phyloP scores from a whole-genome alignment of 2,329 filamentous ascomycete species.

The Colletotrichum navitas region DNA sequence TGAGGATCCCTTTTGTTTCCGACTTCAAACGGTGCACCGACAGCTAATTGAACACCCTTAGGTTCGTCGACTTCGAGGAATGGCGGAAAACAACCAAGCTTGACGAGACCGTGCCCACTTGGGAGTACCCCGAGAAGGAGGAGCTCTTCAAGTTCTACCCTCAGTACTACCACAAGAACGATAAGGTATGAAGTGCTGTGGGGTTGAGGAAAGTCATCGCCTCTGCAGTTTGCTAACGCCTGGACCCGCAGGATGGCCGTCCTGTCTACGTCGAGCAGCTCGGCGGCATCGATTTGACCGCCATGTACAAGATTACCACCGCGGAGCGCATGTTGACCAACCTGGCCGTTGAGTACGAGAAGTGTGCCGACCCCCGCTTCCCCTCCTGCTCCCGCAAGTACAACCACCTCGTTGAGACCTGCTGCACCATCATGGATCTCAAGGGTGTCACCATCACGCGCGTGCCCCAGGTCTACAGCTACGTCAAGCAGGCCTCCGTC shows the following conservation, averaged over 20 bases:
- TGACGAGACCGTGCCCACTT: slow-evolving; percentile 82
- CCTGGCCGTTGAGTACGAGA: slow-evolving; percentile 98
- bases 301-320: slow-evolving; percentile 94
- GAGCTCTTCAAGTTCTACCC: slow-evolving; percentile 92
- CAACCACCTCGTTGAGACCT: slow-evolving; percentile 92
- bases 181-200: slow-evolving; percentile 68
- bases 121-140: slow-evolving; percentile 88
- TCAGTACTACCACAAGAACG: slow-evolving; percentile 98
- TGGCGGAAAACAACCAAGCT: slow-evolving; percentile 92
- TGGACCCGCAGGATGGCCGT: slow-evolving; percentile 80
- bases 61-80: slow-evolving; percentile 91
- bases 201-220: background rate
- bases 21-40: background rate
- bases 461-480: slow-evolving; percentile 86
- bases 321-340: slow-evolving; percentile 95
- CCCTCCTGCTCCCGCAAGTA: slow-evolving; percentile 95
- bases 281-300: slow-evolving; percentile 89
- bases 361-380: slow-evolving; percentile 90
- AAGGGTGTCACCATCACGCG: slow-evolving; percentile 91
- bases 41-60: slow-evolving; percentile 53
- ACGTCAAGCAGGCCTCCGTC: slow-evolving; percentile 85
- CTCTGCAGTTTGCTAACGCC: slow-evolving; percentile 8
- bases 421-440: slow-evolving; percentile 98
- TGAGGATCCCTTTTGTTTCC: slow-evolving; percentile 55
- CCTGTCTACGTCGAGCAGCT: slow-evolving; percentile 98